Evolutionary conservation across 2,329 filamentous ascomycete genomes (phyloP).

Genomic region (Alternaria alternata): DNA sequence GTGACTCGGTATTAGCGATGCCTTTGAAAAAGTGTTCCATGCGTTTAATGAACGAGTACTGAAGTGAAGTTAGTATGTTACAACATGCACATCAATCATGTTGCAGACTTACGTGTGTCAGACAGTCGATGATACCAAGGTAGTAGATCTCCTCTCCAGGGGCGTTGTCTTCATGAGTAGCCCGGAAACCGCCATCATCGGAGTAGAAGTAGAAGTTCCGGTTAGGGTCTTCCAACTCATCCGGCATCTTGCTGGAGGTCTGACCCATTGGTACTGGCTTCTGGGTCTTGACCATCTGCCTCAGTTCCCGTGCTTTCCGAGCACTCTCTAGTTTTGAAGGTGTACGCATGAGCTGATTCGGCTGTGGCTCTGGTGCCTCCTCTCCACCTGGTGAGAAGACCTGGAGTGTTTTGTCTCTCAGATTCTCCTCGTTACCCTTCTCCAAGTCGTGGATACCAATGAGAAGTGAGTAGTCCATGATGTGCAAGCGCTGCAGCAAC

Average conservation of each 20-base stretch:
- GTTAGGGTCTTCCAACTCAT: slow-evolving; percentile 73
- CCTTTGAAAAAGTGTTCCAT: slow-evolving; percentile 98
- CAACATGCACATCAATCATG: neutral
- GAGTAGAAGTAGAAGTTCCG: slow-evolving; percentile 87
- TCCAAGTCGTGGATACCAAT: slow-evolving; percentile 92
- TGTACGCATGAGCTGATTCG: slow-evolving; percentile 80
- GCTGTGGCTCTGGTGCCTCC: slow-evolving; percentile 58
- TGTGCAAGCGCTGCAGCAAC: slow-evolving; percentile 85
- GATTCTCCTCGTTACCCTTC: slow-evolving; percentile 92
- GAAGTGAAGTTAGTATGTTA: slow-evolving; percentile 34
- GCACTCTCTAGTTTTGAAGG: slow-evolving; percentile 93
- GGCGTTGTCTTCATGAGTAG: slow-evolving; percentile 87
- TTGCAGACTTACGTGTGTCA: slow-evolving; percentile 80
- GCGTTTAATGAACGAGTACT: slow-evolving; percentile 96
- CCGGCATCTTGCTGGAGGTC: slow-evolving; percentile 84
- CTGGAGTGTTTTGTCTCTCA: slow-evolving; percentile 86
- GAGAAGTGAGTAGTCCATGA: slow-evolving; percentile 98
- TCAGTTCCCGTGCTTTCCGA: slow-evolving; percentile 86
- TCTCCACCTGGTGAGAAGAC: slow-evolving; percentile 90
- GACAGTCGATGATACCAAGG: slow-evolving; percentile 95
- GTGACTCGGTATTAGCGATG: slow-evolving; percentile 78
- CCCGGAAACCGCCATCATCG: slow-evolving; percentile 91
- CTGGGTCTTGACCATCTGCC: slow-evolving; percentile 91
- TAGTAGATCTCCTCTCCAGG: slow-evolving; percentile 96
- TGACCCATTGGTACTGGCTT: slow-evolving; percentile 92